Evolutionary conservation across 2,329 filamentous ascomycete genomes (phyloP).

Genomic region (Xylaria sp.): DNA sequence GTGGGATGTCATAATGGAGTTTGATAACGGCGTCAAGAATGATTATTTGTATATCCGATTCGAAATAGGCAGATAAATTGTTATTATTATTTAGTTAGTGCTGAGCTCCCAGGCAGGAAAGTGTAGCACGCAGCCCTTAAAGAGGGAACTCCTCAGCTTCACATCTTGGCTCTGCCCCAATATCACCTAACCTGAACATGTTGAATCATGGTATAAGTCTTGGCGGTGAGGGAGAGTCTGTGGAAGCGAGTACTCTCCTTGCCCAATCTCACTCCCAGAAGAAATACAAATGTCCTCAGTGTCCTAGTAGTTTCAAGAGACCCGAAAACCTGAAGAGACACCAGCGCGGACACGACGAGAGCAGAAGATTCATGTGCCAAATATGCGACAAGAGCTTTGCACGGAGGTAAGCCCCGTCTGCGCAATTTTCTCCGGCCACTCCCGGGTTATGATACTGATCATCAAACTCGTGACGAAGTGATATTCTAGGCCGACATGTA

Average conservation of each 20-base stretch:
- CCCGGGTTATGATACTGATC: conserved; percentile 25
- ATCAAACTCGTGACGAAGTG: conserved; percentile 37
- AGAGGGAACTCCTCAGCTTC: conserved; percentile 27
- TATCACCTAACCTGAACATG: conserved; percentile 23
- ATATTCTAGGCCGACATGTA: conserved; percentile 43
- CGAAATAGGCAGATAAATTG: conserved; percentile 10
- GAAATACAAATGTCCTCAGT: conserved; percentile 46
- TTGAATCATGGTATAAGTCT: conserved; percentile 13
- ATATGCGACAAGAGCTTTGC: conserved; percentile 48
- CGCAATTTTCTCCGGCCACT: not conserved
- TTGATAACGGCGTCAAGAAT: conserved; percentile 7
- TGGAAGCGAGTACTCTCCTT: conserved; percentile 22
- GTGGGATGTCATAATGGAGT: conserved; percentile 3
- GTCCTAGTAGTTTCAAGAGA: conserved; percentile 47
- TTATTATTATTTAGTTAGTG: conserved; percentile 14
- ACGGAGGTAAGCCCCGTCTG: conserved; percentile 41
- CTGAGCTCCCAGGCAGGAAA: conserved; percentile 10
- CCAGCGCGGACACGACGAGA: conserved; percentile 45
- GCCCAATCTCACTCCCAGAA: conserved; percentile 35
- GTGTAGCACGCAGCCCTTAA: conserved; percentile 24
- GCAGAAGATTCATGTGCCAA: conserved; percentile 43
- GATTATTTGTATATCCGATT: conserved; percentile 7
- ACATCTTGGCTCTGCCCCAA: conserved; percentile 27
- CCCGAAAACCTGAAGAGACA: conserved; percentile 49
- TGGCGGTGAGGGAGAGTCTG: conserved; percentile 21